Base-by-base conservation (phyloP, 495 filamentous ascomycete species). In the Penicillium simplicissimum region DNA sequence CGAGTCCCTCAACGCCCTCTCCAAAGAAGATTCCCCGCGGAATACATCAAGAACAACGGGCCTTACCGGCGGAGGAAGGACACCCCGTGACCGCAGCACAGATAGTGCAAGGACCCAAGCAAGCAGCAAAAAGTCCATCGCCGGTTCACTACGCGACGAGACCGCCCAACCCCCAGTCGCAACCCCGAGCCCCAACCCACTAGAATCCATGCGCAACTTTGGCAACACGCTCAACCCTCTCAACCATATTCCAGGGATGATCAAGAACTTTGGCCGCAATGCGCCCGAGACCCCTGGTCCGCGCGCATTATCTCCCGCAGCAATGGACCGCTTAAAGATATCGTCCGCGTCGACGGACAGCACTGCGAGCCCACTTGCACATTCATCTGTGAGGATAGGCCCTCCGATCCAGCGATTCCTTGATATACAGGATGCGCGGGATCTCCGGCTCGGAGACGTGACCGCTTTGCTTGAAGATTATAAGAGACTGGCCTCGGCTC, bases 381-480 rank as follows among this genome's bases (percentile, higher is more conserved):
- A 28, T 7, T 25, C 62, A 35, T 45, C 53, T 9, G 51, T 25
- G 34, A 89, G 87, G 69, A 78, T 90, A 11, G 82, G 84, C 13
- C 90, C 90, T 25, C 91, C 92, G 0, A 87, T 89, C 60, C 83
- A 87, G 71, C 84, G 89, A 52, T 97, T 97, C 74, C 81, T 97
- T 72, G 90, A 94, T 53, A 74, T 88, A 37, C 82, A 90, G 67
- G 87, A 90, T 73, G 88, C 87, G 8, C 83, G 84, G 8, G 93
- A 98, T 57, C 74, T 99, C 47, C 88, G 81, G 56, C 73, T 98
- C 49, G 87, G 87, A 19, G 95, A 99, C 67, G 87, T 97, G 42
- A 76, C 90, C 40, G 87, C 90, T 58, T 69, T 99, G 61, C 75
- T 99, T 55, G 85, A 85, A 65, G 95, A 97, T 74, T 99, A 98